Percentiles rank a stretch among this genome's conserved stretches.
These are phyloP conservation scores for Vitellaria paradoxa DNA, from an alignment of 179 eudicot species.

Conservation along the genomic window DNA sequence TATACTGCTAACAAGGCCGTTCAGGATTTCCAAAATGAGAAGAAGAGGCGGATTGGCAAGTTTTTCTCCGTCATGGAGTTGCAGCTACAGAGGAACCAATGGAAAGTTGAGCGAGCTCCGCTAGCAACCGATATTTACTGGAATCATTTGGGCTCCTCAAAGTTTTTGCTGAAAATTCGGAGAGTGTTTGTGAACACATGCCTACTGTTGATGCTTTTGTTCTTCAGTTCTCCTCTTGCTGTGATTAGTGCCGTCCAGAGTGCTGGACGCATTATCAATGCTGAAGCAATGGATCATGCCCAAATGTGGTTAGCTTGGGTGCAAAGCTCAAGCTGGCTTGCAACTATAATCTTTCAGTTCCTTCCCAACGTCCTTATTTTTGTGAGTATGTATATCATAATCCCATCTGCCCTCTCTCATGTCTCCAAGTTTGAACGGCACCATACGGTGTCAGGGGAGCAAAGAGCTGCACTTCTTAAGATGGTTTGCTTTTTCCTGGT, in stretches of 20 bases:
- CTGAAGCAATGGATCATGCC: conserved; percentile 96
- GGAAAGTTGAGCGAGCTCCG: conserved; percentile 97
- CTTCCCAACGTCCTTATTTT: conserved; percentile 94
- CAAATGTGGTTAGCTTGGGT: conserved; percentile 88
- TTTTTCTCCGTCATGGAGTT: conserved; percentile 84
- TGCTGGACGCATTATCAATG: conserved; percentile 84
- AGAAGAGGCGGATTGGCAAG: conserved; percentile 67
- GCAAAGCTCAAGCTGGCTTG: conserved; percentile 92
- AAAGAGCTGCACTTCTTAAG: conserved; percentile 88
- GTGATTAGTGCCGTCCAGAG: conserved; percentile 78
- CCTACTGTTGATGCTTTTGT: conserved; percentile 77
- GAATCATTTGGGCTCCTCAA: conserved; percentile 89
- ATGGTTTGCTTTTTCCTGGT: conserved; percentile 97
- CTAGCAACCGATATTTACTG: conserved; percentile 92
- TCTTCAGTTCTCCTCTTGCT: conserved; percentile 94
- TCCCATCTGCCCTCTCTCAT: conserved; percentile 85
- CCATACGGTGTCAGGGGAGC: conserved; percentile 89
- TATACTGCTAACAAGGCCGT: conserved; percentile 79
- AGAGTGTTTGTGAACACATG: conserved; percentile 78
- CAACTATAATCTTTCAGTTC: conserved; percentile 83
- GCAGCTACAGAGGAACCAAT: conserved; percentile 85
- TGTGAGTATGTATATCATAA: conserved; percentile 92
- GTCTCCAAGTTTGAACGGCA: conserved; percentile 91
- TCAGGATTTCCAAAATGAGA: conserved; percentile 76
- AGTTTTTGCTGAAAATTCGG: conserved; percentile 60